A percentile compares a stretch with the other conserved stretches of the same genome.
These are phyloP conservation scores for Amanita polypyramis DNA, from an alignment of 768 basidiomycete genomes.

Conservation along the genomic window DNA sequence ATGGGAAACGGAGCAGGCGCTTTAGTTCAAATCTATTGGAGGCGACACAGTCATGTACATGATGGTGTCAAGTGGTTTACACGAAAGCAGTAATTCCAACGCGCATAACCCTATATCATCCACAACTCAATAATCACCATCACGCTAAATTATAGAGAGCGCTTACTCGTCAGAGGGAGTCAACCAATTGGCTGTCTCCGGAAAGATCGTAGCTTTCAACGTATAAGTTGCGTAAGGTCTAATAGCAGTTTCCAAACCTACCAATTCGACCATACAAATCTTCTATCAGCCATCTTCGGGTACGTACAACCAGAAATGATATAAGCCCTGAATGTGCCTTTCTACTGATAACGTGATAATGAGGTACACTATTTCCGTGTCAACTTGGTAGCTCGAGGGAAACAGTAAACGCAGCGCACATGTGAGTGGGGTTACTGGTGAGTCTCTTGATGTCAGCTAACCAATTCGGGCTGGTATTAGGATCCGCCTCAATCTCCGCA, in stretches of 20 bases:
- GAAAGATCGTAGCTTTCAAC: conserved; percentile 37
- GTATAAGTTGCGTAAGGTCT: background rate
- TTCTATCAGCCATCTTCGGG: conserved; percentile 45
- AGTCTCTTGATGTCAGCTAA: conserved; percentile 31
- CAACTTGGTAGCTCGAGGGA: background rate
- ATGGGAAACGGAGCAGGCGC: too few species aligned
- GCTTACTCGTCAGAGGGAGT: conserved; percentile 45
- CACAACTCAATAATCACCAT: background rate
- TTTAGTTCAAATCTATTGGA: too few species aligned
- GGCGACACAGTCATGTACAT: background rate
- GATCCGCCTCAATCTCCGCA: conserved; percentile 32
- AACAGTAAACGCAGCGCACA: conserved; percentile 27
- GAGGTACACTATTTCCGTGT: conserved; percentile 32
- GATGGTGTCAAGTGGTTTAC: conserved; percentile 12
- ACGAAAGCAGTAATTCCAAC: conserved; percentile 52
- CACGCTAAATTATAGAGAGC: background rate
- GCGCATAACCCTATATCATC: conserved; percentile 38
- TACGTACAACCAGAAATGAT: conserved; percentile 25
- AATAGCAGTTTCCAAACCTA: background rate
- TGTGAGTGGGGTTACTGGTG: conserved; percentile 37
- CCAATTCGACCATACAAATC: conserved; percentile 52
- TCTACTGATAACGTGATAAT: conserved; percentile 44
- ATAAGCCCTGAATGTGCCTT: conserved; percentile 21
- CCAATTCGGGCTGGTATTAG: conserved; percentile 17
- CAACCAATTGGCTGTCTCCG: conserved; percentile 48